A percentile compares a stretch with the other conserved stretches of the same genome.
These are phyloP conservation scores for Kuraishia floccosa DNA, from an alignment of 805 yeast genomes.

Conservation along the genomic window DNA sequence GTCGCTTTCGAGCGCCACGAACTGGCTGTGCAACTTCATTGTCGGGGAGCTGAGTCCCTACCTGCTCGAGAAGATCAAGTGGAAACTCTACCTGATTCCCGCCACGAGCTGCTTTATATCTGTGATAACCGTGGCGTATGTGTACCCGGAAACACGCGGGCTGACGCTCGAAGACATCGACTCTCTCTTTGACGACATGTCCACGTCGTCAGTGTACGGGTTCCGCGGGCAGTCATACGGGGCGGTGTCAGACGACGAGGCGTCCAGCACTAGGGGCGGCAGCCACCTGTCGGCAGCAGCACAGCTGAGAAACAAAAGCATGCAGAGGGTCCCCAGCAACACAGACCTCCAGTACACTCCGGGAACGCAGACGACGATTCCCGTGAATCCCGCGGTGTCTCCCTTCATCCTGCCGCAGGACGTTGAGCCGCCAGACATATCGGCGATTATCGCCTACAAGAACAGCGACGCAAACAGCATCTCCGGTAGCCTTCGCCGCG, in stretches of 20 bases:
- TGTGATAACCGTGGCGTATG: slow-evolving; percentile 55
- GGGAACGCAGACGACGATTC: too few relatives aligned
- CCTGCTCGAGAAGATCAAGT: slow-evolving; percentile 60
- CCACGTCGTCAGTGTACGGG: slow-evolving; percentile 16
- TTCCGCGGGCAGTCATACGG: slow-evolving; percentile 3
- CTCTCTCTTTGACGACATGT: slow-evolving; percentile 74
- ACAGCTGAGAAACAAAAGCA: slow-evolving; percentile 1
- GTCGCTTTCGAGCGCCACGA: slow-evolving; percentile 80
- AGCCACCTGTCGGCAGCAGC: slow-evolving; percentile 3
- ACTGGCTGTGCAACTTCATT: slow-evolving; percentile 86
- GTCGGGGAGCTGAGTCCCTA: slow-evolving; percentile 91
- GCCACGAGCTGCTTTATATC: slow-evolving; percentile 69
- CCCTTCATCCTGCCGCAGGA: slow-evolving; percentile 15
- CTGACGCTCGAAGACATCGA: slow-evolving; percentile 88
- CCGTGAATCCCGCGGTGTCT: slow-evolving; percentile 1
- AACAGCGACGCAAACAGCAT: slow-evolving; percentile 21
- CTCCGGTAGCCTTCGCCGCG: slow-evolving; percentile 26
- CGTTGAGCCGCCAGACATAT: slow-evolving; percentile 23
- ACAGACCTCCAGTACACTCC: too few relatives aligned
- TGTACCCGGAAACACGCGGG: slow-evolving; percentile 89
- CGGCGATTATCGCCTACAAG: slow-evolving; percentile 20
- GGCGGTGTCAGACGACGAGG: slow-evolving; percentile 3
- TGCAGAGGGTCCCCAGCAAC: not conserved
- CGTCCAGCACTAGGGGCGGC: not conserved
- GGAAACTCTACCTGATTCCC: slow-evolving; percentile 78